Base-by-base conservation (phyloP, 305 asterid genomes). In the Rubia tinctorum region DNA sequence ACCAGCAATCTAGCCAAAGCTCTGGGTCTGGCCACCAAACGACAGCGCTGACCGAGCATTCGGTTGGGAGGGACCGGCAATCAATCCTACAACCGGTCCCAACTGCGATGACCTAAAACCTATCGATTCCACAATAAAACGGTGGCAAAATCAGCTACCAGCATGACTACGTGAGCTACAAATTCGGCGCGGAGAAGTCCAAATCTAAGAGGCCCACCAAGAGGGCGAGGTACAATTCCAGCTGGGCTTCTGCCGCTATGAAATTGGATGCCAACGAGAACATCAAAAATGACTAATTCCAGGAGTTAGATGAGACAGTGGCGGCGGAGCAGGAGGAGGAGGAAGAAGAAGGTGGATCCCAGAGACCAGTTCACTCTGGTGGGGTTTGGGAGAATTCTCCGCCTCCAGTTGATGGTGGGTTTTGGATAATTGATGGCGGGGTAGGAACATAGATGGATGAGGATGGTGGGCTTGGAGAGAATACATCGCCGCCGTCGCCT, bases 61-160 rank as follows among this genome's bases (percentile, higher is more conserved):
- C 90, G 98, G 61, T 84, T 94, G 60, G 98, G 98, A 40, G 98
- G 91, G 88, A 94, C 91, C 89, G 97, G 98, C n/a, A 89, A 89
- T 73, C 88, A 90, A 6, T 80, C 92, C 20, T 88, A 78, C 74
- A 97, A 93, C 56, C 77, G 67, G 20, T 66, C 82, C 72, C 79
- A 80, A n/a, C 51, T 76, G 43, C 83, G 96, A 5, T 95, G 95
- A 64, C 84, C 86, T 74, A 89, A 86, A 72, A 69, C 89, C 0
- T 88, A 95, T 95, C 88, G 94, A 44, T 93, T 79, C 80, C 97
- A 93, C 80, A 91, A 87, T 71, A 90, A 93, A 27, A 23, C 68
- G 18, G 18, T 47, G 68, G 47, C 47, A 47, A 47, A 6, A 42
- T 40, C 15, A 42, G 20, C 68, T 30, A 42, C 40, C 42, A 37